These are phyloP conservation scores for Blastocystis sp. DNA, from an alignment of 352 stramenopile genomes.

Conservation along the genomic window DNA sequence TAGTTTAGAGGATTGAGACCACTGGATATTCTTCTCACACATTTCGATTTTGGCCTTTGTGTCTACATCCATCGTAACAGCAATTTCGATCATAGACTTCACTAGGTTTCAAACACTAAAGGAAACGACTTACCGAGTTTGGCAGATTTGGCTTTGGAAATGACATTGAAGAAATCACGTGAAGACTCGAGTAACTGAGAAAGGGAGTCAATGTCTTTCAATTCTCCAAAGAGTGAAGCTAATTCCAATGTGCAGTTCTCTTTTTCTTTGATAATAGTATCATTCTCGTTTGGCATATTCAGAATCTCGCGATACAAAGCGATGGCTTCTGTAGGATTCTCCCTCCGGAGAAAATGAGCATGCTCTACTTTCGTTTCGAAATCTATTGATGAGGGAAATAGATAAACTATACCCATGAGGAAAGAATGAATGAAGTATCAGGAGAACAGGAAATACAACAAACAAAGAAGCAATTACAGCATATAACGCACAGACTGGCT, in stretches of 20 bases:
- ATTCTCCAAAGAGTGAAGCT: constrained; percentile 54
- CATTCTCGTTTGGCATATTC: not conserved
- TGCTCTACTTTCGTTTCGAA: constrained; percentile 35
- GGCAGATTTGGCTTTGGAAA: constrained; percentile 92
- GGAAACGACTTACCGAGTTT: constrained; percentile 81
- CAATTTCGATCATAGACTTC: constrained; percentile 91
- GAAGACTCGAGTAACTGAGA: constrained; percentile 34
- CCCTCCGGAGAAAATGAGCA: constrained; percentile 5
- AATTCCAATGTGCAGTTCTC: constrained; percentile 61
- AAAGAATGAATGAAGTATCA: constrained; percentile 2
- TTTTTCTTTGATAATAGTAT: constrained; percentile 40
- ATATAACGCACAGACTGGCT: constrained; percentile 84
- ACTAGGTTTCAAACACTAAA: constrained; percentile 69
- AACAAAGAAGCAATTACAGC: not conserved
- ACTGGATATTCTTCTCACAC: constrained; percentile 86
- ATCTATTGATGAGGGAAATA: not conserved
- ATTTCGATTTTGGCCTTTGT: constrained; percentile 86
- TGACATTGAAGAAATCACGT: constrained; percentile 75
- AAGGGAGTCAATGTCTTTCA: constrained; percentile 52
- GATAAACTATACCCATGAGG: not conserved
- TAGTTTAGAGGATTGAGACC: constrained; percentile 81
- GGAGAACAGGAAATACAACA: not conserved
- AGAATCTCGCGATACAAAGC: constrained; percentile 43
- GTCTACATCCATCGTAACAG: constrained; percentile 79
- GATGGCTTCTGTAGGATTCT: constrained; percentile 33